Evolutionary conservation across 768 basidiomycete genomes (phyloP).

Genomic region (Amanita fuliginea): DNA sequence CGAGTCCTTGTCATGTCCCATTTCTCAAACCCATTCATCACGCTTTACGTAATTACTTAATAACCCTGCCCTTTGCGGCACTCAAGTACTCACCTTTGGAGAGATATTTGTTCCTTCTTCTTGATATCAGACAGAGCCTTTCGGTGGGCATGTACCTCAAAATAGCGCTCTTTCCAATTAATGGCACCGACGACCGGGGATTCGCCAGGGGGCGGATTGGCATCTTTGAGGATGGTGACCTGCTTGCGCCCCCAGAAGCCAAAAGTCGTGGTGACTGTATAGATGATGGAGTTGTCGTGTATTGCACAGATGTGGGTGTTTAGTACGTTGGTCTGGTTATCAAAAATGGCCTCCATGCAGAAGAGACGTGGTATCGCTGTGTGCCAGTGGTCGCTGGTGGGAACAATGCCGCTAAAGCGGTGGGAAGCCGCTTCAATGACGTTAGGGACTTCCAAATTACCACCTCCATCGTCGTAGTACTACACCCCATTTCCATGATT

Average conservation of each 20-base stretch:
- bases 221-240: slow-evolving; percentile 33
- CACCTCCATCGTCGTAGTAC: too few species aligned
- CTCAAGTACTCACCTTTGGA: slow-evolving; percentile 23
- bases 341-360: slow-evolving; percentile 41
- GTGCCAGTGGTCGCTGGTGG: too few species aligned
- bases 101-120: slow-evolving; percentile 25
- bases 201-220: slow-evolving; percentile 29
- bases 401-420: background rate
- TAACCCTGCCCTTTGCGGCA: background rate
- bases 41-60: slow-evolving; percentile 1
- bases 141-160: slow-evolving; percentile 33
- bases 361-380: background rate
- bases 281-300: slow-evolving; percentile 34
- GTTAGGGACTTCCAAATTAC: too few species aligned
- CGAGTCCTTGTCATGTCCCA: slow-evolving; percentile 18
- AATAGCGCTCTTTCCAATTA: slow-evolving; percentile 37
- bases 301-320: slow-evolving; percentile 29
- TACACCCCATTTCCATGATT: too few species aligned
- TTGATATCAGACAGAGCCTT: slow-evolving; percentile 30
- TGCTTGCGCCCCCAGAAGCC: slow-evolving; percentile 30
- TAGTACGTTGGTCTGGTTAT: slow-evolving; percentile 39
- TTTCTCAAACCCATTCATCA: slow-evolving; percentile 7
- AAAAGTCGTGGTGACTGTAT: slow-evolving; percentile 31
- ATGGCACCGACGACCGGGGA: slow-evolving; percentile 32
- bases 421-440: too few species aligned